Evolutionary conservation across 148 eudicot species (phyloP).

Genomic region (Dysphania ambrosioides): DNA sequence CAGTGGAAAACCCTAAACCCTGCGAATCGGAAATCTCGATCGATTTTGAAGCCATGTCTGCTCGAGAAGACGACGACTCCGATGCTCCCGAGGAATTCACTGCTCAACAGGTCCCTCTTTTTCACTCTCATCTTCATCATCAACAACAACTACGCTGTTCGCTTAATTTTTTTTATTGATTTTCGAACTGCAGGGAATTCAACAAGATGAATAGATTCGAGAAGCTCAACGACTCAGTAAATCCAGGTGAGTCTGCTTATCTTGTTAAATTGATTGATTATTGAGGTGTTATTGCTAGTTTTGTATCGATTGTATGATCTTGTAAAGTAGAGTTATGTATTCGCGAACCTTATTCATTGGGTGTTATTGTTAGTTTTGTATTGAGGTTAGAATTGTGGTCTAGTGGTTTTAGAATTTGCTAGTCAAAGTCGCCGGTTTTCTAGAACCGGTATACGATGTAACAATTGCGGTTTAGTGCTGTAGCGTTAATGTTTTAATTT

Average conservation of each 20-base stretch:
- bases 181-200: conserved; percentile 46
- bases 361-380: no score
- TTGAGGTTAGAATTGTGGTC: no score
- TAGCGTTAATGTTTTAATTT: no score
- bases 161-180: not conserved
- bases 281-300: not conserved
- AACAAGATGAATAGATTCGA: conserved; percentile 54
- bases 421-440: no score
- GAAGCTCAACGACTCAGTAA: conserved; percentile 52
- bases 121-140: not conserved
- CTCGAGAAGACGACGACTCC: conserved; percentile 48
- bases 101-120: conserved; percentile 43
- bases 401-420: no score
- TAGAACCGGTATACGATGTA: no score
- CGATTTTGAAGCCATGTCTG: conserved; percentile 53
- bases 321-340: not conserved
- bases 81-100: conserved; percentile 88
- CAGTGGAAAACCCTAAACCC: conserved; percentile 10
- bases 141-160: not conserved
- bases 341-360: no score
- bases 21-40: not conserved
- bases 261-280: not conserved
- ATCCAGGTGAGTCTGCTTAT: conserved; percentile 39
- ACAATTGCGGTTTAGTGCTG: not conserved
- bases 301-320: not conserved